These are phyloP conservation scores for Entomortierella parvispora DNA, from an alignment of 192 early-diverging fungal genomes.

Conservation along the genomic window DNA sequence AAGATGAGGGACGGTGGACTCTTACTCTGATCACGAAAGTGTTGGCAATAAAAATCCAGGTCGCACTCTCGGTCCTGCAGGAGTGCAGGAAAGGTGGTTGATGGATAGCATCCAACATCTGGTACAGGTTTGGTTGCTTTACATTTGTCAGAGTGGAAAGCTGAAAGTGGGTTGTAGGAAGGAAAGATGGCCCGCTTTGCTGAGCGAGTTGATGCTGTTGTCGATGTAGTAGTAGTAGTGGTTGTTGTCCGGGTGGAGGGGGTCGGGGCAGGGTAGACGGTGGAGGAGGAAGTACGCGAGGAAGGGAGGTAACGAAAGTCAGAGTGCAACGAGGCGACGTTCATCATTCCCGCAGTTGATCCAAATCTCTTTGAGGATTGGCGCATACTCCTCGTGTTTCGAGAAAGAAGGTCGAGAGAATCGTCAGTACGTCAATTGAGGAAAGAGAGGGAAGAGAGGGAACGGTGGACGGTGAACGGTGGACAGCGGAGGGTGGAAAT, in stretches of 20 bases:
- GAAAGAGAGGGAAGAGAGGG: background rate
- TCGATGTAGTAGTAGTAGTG: background rate
- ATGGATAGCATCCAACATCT: background rate
- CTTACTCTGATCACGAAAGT: slow-evolving; percentile 73
- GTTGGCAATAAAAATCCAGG: slow-evolving; percentile 71
- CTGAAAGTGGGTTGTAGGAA: too few relatives aligned
- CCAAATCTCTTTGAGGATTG: background rate
- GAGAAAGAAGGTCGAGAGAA: too few relatives aligned
- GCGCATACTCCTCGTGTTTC: too few relatives aligned
- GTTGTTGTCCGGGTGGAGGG: background rate
- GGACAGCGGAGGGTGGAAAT: background rate
- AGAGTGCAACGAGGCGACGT: slow-evolving; percentile 24
- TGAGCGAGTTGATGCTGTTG: slow-evolving; percentile 3
- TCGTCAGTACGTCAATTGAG: background rate
- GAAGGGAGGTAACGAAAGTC: slow-evolving; percentile 31
- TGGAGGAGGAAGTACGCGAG: slow-evolving; percentile 6
- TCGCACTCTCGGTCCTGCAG: slow-evolving; percentile 78
- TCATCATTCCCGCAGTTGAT: slow-evolving; percentile 18
- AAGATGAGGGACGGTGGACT: slow-evolving; percentile 55
- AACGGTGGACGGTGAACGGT: slow-evolving; percentile 1
- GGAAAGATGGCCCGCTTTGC: too few relatives aligned
- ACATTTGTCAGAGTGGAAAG: too few relatives aligned
- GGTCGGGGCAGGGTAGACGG: background rate
- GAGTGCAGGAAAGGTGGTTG: slow-evolving; percentile 21
- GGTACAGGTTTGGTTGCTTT: background rate